Conservation (phyloP, 805 yeast genomes). For the Pichia thaimueangensis region DNA sequence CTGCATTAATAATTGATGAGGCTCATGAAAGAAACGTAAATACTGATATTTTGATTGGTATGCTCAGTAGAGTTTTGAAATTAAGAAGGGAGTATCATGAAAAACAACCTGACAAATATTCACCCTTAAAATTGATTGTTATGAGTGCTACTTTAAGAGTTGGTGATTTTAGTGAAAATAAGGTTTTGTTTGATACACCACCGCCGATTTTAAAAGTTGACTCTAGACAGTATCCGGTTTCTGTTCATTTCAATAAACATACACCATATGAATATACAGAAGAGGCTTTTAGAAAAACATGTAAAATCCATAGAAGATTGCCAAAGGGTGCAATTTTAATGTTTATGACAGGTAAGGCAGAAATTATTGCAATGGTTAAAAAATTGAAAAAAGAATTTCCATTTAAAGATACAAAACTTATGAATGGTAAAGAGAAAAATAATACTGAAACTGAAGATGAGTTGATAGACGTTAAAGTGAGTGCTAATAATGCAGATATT, state of each 20-base stretch:
- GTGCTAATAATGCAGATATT: constrained; percentile 54
- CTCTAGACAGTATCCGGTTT: constrained; percentile 91
- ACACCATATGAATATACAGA: constrained; percentile 77
- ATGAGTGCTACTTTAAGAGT: constrained; percentile 98
- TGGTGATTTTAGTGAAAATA: constrained; percentile 84
- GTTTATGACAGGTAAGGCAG: constrained; percentile 92
- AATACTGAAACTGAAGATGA: constrained; percentile 28
- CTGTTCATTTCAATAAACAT: constrained; percentile 78
- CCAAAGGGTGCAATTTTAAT: constrained; percentile 94
- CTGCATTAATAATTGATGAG: constrained; percentile 87
- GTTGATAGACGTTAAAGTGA: constrained; percentile 40
- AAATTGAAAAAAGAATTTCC: constrained; percentile 66
- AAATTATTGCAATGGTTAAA: constrained; percentile 71
- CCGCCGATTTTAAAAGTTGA: constrained; percentile 90
- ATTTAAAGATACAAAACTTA: constrained; percentile 26
- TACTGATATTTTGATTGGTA: constrained; percentile 93
- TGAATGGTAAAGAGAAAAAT: constrained; percentile 7
- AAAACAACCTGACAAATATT: constrained; percentile 40
- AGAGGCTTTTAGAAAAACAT: constrained; percentile 78
- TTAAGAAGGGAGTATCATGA: constrained; percentile 54
- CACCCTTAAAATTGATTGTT: constrained; percentile 73
- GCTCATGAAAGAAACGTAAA: constrained; percentile 97
- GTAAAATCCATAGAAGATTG: constrained; percentile 76
- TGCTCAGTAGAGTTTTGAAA: constrained; percentile 79
- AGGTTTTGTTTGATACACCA: constrained; percentile 52